These are phyloP conservation scores for Ascocoryne sarcoides DNA, from an alignment of 2,329 filamentous ascomycete genomes.

Conservation along the genomic window DNA sequence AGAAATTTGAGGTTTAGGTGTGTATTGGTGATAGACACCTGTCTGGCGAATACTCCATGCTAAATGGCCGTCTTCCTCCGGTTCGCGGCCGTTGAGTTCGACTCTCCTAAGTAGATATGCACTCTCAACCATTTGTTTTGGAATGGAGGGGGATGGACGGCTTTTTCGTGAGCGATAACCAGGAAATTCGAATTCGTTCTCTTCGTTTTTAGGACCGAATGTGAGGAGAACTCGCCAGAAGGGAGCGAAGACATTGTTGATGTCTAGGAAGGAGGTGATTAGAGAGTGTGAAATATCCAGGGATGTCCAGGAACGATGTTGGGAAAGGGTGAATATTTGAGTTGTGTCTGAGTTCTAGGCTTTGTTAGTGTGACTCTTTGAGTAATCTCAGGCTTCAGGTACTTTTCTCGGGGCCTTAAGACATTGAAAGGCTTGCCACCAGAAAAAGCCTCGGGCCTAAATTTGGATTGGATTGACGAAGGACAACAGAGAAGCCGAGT, in stretches of 20 bases:
- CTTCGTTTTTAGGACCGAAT: conserved; percentile 13
- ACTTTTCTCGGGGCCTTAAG: no score
- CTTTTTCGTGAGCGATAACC: conserved; percentile 1
- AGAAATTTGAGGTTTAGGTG: not conserved
- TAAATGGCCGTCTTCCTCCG: conserved; percentile 3
- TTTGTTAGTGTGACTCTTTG: not conserved
- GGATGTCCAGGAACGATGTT: conserved; percentile 13
- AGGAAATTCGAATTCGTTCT: conserved; percentile 21
- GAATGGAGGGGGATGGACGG: not conserved
- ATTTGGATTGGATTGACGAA: no score
- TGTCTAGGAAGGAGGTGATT: conserved; percentile 9
- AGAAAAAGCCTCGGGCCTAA: no score
- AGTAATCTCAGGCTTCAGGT: no score
- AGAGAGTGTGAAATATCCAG: conserved; percentile 10
- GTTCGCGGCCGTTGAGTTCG: conserved; percentile 10
- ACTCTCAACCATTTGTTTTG: conserved; percentile 5
- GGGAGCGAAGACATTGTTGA: conserved; percentile 7
- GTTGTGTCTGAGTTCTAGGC: not conserved
- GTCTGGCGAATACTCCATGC: conserved; percentile 33
- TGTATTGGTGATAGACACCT: conserved; percentile 28
- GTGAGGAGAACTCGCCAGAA: conserved; percentile 19
- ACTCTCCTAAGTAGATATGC: conserved; percentile 16
- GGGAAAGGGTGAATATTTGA: conserved; percentile 14
- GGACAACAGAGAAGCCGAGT: no score
- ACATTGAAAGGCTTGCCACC: no score